Base-by-base conservation (phyloP, 768 basidiomycete genomes). In the Sporobolomyces pararoseus region DNA sequence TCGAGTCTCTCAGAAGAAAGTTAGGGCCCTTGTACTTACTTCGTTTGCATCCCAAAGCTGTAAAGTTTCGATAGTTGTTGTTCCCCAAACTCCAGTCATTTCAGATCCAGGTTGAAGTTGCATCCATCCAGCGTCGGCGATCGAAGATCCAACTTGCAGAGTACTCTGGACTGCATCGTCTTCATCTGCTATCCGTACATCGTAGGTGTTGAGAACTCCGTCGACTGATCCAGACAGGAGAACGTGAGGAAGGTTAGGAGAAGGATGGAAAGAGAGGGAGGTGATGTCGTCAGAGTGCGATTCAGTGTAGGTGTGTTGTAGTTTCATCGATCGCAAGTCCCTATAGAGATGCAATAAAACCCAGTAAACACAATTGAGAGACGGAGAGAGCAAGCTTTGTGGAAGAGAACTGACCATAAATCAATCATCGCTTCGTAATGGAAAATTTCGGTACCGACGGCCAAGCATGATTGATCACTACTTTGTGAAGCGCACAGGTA, bases 251-350 rank as follows among this genome's bases (percentile, higher is more conserved):
- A 71, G 66, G 1, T 55, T 32, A 2, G 75, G 75, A 14, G 68
- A 68, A 1, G 76, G 76, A 59, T 76, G 76, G 70, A 76, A 76
- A 12, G 74, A n/a, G 27, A 76, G 67, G 31, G 69, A 31, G 25
- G 74, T 73, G 44, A 76, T 62, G 65, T 76, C 76, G 74, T 76
- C 76, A 37, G 76, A 76, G 55, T 76, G 76, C 0, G 74, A 70
- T 25, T 76, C 76, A 51, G 66, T 61, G 59, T 76, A 76, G 14
- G 72, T 70, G 34, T 73, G 72, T n/a, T 69, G 60, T 5, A 72
- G 62, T 37, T 66, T 44, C 50, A 68, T 49, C 25, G 69, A 35
- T 2, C 74, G 72, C 4, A 75, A 54, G 46, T 76, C 76, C 69
- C 75, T 76, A 55, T 12, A 16, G 1, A 6, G 23, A 3, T 39